A percentile compares a stretch with the other conserved stretches of the same genome.
These are phyloP conservation scores for Viola pubescens DNA, from an alignment of 441 rosid genomes.

Conservation along the genomic window DNA sequence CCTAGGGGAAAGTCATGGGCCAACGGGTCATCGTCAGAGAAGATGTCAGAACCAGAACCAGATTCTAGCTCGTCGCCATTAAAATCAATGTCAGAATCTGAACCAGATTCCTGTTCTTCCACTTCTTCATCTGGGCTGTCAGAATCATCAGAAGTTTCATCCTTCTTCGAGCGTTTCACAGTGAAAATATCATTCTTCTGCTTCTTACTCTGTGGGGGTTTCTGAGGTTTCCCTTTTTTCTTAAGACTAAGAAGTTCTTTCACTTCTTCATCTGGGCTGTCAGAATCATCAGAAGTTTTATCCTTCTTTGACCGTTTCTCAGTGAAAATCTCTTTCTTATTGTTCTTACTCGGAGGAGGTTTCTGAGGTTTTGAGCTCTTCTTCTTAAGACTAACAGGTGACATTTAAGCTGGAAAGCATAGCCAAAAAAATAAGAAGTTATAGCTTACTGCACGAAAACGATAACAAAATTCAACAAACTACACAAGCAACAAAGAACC, in stretches of 20 bases:
- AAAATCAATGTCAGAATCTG: background rate
- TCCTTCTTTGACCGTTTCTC: conserved; percentile 31
- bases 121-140: conserved; percentile 32
- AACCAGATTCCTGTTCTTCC: conserved; percentile 24
- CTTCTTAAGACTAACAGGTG: conserved; percentile 23
- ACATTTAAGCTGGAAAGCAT: background rate
- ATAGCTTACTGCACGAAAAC: too few species aligned
- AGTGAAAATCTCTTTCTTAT: conserved; percentile 29
- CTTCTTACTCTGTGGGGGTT: conserved; percentile 44
- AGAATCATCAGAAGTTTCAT: conserved; percentile 35
- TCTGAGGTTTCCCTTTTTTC: conserved; percentile 48
- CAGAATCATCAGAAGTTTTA: conserved; percentile 34
- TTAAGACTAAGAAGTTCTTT: conserved; percentile 39
- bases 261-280: background rate
- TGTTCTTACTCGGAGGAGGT: conserved; percentile 45
- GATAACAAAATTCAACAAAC: too few species aligned
- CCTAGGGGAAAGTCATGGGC: conserved; percentile 61
- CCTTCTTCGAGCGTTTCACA: conserved; percentile 31
- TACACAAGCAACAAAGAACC: too few species aligned
- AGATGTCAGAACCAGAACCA: conserved; percentile 55
- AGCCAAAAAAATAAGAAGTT: background rate
- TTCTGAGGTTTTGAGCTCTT: conserved; percentile 38
- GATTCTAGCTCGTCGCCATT: conserved; percentile 32
- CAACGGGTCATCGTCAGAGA: conserved; percentile 55
- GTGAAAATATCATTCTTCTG: conserved; percentile 34